phyloP scores from a whole-genome alignment of 495 filamentous ascomycete genomes.

The Arthonia radiata region DNA sequence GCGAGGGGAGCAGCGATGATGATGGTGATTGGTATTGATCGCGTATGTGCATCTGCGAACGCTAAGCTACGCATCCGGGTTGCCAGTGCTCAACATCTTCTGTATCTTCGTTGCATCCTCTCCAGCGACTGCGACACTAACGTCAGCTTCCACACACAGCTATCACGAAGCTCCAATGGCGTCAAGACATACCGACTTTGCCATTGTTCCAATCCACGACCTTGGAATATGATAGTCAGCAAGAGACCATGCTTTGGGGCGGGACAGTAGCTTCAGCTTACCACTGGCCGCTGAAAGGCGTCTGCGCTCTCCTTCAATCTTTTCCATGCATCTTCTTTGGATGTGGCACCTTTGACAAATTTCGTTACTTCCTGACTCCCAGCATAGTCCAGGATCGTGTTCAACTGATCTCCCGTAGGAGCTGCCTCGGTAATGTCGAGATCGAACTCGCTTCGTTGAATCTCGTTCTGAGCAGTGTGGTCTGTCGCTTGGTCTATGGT shows the following conservation, averaged over 20 bases:
- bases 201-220: constrained; percentile 85
- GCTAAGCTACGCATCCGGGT: neutral
- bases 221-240: constrained; percentile 4
- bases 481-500: too few species aligned
- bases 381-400: constrained; percentile 73
- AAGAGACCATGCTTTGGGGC: constrained; percentile 1
- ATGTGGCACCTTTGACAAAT: constrained; percentile 44
- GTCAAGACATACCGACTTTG: constrained; percentile 25
- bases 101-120: constrained; percentile 66
- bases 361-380: constrained; percentile 26
- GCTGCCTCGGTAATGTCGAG: constrained; percentile 58
- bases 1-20: too few species aligned
- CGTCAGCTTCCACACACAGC: constrained; percentile 1
- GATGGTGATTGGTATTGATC: too few species aligned
- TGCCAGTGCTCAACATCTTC: constrained; percentile 31
- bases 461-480: constrained; percentile 30
- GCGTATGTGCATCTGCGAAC: neutral
- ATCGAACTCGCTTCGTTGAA: constrained; percentile 45
- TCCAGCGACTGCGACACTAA: constrained; percentile 25
- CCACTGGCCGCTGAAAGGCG: constrained; percentile 48
- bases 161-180: neutral
- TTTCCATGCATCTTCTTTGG: constrained; percentile 50
- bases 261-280: constrained; percentile 15
- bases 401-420: constrained; percentile 65
- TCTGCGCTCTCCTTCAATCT: constrained; percentile 29